Evolutionary conservation across 2,329 filamentous ascomycete genomes (phyloP).

Genomic region (Didymella segeticola): DNA sequence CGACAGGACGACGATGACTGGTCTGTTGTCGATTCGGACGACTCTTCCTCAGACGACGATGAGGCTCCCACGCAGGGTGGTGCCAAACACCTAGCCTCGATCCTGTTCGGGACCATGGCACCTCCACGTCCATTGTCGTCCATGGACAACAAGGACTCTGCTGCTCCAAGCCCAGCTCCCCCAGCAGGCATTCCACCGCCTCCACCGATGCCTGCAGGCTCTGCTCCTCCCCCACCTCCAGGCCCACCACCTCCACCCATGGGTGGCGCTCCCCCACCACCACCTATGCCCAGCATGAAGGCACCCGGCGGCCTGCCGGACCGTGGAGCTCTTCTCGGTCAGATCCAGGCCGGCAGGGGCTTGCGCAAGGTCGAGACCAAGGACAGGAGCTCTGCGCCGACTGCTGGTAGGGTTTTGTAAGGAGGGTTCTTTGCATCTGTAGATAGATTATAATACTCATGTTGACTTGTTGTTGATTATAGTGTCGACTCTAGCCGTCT

Average conservation of each 20-base stretch:
- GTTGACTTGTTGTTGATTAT: background rate
- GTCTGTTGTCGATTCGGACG: constrained; percentile 78
- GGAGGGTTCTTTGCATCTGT: constrained; percentile 19
- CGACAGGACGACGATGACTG: constrained; percentile 77
- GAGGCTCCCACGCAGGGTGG: constrained; percentile 82
- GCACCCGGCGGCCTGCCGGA: constrained; percentile 39
- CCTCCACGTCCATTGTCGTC: constrained; percentile 88
- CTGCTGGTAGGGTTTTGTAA: constrained; percentile 74
- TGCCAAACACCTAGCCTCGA: constrained; percentile 90
- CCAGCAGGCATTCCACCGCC: constrained; percentile 58
- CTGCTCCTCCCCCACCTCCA: constrained; percentile 56
- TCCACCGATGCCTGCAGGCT: constrained; percentile 56
- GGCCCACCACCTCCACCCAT: constrained; percentile 56
- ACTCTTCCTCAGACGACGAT: constrained; percentile 71
- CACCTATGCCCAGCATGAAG: constrained; percentile 54
- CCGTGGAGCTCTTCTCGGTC: constrained; percentile 71
- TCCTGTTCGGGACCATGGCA: constrained; percentile 96
- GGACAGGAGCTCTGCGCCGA: constrained; percentile 76
- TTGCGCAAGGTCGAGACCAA: constrained; percentile 90
- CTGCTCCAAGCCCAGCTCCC: constrained; percentile 51
- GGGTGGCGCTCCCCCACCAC: constrained; percentile 43
- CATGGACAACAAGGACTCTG: constrained; percentile 70
- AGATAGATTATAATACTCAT: constrained; percentile 23
- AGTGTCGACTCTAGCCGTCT: too few species aligned
- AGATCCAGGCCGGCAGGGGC: constrained; percentile 80